These are phyloP conservation scores for Geotrichum citri-aurantii DNA, from an alignment of 1,139 yeast genomes.

Conservation along the genomic window DNA sequence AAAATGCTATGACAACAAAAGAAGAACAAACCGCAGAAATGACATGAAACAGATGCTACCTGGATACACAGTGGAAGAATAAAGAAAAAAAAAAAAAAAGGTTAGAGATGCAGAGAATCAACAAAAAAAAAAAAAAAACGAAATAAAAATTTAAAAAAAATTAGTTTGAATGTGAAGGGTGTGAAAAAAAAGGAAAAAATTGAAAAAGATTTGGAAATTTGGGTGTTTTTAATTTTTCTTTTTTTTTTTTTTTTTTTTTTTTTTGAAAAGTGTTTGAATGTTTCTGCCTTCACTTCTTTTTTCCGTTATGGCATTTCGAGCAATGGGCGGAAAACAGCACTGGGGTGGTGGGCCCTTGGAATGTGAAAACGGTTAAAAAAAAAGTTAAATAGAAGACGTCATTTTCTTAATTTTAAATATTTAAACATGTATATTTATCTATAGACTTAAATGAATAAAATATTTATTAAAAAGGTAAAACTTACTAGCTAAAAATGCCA, in stretches of 20 bases:
- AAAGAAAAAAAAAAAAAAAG: background rate
- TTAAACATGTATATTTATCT: too few species aligned
- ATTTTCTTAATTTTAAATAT: too few species aligned
- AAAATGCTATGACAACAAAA: background rate
- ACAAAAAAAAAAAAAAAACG: background rate
- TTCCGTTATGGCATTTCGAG: too few species aligned
- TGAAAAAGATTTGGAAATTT: background rate
- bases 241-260: background rate
- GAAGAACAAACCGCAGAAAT: background rate
- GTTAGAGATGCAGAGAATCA: background rate
- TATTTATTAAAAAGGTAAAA: too few species aligned
- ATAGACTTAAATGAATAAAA: too few species aligned
- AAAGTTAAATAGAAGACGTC: too few species aligned
- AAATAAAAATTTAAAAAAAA: background rate
- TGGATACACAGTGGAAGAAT: slow-evolving; percentile 1
- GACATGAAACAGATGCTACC: background rate
- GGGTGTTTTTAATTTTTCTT: background rate
- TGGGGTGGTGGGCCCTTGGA: too few species aligned
- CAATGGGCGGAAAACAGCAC: too few species aligned
- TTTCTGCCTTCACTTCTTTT: too few species aligned
- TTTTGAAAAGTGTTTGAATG: background rate
- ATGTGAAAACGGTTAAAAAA: too few species aligned
- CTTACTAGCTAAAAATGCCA: too few species aligned
- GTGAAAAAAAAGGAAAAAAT: background rate
- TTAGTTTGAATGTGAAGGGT: background rate